Evolutionary conservation across 2,329 filamentous ascomycete genomes (phyloP).

Genomic region (Aspergillus pseudoterreus): DNA sequence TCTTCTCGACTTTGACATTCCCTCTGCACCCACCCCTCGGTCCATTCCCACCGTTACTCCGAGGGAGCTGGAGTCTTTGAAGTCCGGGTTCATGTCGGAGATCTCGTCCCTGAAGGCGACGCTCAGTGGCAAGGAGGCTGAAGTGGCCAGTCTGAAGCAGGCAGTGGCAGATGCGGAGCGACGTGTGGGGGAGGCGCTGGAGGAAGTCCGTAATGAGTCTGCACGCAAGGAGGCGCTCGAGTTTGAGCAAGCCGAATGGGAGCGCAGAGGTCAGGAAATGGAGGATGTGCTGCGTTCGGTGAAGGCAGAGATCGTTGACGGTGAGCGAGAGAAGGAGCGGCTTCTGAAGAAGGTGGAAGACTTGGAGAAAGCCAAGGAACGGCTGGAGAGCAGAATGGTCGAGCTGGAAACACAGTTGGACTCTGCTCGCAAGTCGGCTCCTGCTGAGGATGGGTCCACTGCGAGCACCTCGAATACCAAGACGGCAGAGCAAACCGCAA

Average conservation of each 20-base stretch:
- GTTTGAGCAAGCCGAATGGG: constrained; percentile 77
- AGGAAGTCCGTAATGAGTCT: constrained; percentile 76
- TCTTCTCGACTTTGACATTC: constrained; percentile 85
- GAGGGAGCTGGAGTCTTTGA: constrained; percentile 86
- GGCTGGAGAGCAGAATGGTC: constrained; percentile 43
- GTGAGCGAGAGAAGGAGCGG: constrained; percentile 77
- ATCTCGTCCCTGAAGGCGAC: constrained; percentile 93
- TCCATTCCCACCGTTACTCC: constrained; percentile 89
- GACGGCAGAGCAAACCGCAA: constrained; percentile 44
- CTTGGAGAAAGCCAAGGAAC: constrained; percentile 58
- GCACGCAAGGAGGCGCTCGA: constrained; percentile 66
- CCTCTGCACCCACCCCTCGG: constrained; percentile 86
- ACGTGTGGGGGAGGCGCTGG: constrained; percentile 79
- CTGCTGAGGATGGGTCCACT: constrained; percentile 30
- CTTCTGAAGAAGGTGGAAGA: constrained; percentile 73
- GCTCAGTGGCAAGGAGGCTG: constrained; percentile 86
- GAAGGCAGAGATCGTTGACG: constrained; percentile 73
- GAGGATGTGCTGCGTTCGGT: constrained; percentile 75
- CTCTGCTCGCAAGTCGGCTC: constrained; percentile 34
- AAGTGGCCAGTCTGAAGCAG: constrained; percentile 80
- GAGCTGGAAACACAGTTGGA: constrained; percentile 46
- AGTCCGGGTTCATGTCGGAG: constrained; percentile 85
- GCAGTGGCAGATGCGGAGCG: constrained; percentile 88
- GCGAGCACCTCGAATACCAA: constrained; percentile 33
- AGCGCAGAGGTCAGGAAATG: constrained; percentile 80